These are phyloP conservation scores for Starmerella roubikii DNA, from an alignment of 805 yeast species.

Conservation along the genomic window DNA sequence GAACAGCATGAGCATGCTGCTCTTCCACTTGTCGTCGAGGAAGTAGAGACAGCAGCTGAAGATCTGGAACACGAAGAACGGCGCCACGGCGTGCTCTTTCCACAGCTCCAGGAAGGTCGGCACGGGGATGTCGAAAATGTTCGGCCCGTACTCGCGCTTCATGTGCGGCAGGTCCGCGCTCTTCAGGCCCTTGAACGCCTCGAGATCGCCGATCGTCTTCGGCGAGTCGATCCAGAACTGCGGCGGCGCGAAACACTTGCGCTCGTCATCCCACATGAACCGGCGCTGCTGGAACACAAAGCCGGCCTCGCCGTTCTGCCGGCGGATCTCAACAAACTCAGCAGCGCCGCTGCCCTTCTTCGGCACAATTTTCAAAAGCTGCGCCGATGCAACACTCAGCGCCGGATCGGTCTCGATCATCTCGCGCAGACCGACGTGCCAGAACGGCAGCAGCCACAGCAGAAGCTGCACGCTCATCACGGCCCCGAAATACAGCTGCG, in stretches of 20 bases:
- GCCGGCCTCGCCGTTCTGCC: slow-evolving; percentile 42
- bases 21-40: slow-evolving; percentile 94
- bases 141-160: slow-evolving; percentile 59
- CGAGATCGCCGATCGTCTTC: slow-evolving; percentile 43
- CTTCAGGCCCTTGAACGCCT: slow-evolving; percentile 36
- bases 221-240: slow-evolving; percentile 46
- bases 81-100: slow-evolving; percentile 96
- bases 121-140: slow-evolving; percentile 86
- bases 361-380: slow-evolving; percentile 63
- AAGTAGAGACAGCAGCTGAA: slow-evolving; percentile 93
- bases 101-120: slow-evolving; percentile 85
- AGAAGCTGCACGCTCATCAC: slow-evolving; percentile 60
- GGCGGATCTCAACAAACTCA: slow-evolving; percentile 53
- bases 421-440: slow-evolving; percentile 66
- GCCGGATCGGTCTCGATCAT: slow-evolving; percentile 54
- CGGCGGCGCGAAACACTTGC: slow-evolving; percentile 62
- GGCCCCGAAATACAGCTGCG: slow-evolving; percentile 71
- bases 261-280: slow-evolving; percentile 50
- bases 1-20: slow-evolving; percentile 76
- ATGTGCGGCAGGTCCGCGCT: slow-evolving; percentile 21
- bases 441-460: slow-evolving; percentile 81
- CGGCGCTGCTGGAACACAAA: slow-evolving; percentile 88
- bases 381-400: slow-evolving; percentile 37
- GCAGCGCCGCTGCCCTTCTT: slow-evolving; percentile 78
- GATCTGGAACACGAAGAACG: slow-evolving; percentile 90